Conservation (phyloP, 371 early-diverging fungal species). For the Mucor lusitanicus region DNA sequence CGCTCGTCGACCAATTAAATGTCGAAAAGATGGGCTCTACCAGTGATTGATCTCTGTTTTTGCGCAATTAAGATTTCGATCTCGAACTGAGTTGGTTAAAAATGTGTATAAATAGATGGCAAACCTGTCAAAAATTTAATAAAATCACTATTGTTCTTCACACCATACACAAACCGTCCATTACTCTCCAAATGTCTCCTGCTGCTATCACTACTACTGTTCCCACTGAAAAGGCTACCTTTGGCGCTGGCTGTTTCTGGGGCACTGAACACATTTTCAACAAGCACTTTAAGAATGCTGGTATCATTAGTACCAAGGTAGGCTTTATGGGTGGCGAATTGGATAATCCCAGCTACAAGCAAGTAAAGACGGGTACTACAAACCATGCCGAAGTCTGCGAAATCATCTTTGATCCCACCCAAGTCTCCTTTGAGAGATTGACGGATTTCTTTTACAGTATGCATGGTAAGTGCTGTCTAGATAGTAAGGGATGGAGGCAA, state of each 20-base stretch:
- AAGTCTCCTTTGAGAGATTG: conserved; percentile 65
- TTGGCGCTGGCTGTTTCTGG: conserved; percentile 55
- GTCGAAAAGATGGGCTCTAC: neutral
- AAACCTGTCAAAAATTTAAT: conserved; percentile 6
- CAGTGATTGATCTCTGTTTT: conserved; percentile 22
- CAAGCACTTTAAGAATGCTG: conserved; percentile 55
- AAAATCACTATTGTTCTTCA: neutral
- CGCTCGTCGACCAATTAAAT: conserved; percentile 13
- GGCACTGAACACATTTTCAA: conserved; percentile 81
- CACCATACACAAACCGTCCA: neutral
- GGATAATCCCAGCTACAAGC: conserved; percentile 56
- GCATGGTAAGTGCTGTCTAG: conserved; percentile 56
- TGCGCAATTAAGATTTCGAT: conserved; percentile 13
- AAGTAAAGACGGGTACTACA: conserved; percentile 70
- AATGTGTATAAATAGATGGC: conserved; percentile 9
- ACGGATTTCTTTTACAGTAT: conserved; percentile 82
- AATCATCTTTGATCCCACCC: conserved; percentile 70
- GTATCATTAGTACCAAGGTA: conserved; percentile 60
- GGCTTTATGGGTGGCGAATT: conserved; percentile 81
- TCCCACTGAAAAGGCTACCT: conserved; percentile 38
- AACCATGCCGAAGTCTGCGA: conserved; percentile 85
- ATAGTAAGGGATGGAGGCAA: neutral
- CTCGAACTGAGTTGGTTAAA: neutral
- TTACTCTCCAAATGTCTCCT: neutral
- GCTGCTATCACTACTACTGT: neutral